A percentile compares a stretch with the other conserved stretches of the same genome.
These are phyloP conservation scores for Fusarium nelsonii DNA, from an alignment of 2,329 filamentous ascomycete genomes.

Conservation along the genomic window DNA sequence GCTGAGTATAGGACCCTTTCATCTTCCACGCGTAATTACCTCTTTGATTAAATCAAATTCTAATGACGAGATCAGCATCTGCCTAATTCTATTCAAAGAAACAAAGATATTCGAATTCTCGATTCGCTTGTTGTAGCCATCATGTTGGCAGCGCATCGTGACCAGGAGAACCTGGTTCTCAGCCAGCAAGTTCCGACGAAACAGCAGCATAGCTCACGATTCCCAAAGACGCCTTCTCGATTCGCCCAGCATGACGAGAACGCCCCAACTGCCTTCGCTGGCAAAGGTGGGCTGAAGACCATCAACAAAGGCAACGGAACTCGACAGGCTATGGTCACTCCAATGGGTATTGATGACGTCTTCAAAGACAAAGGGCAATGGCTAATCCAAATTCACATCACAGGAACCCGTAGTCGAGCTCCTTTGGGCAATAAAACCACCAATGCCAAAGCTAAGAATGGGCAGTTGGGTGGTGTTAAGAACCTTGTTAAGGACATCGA, in stretches of 20 bases:
- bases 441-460: slow-evolving; percentile 83
- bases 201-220: slow-evolving; percentile 79
- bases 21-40: slow-evolving; percentile 38
- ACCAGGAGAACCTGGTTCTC: slow-evolving; percentile 90
- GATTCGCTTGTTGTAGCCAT: slow-evolving; percentile 32
- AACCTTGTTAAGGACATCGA: slow-evolving; percentile 69
- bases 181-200: slow-evolving; percentile 80
- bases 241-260: slow-evolving; percentile 88
- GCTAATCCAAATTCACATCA: slow-evolving; percentile 17
- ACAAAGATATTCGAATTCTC: slow-evolving; percentile 20
- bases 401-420: slow-evolving; percentile 72
- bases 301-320: slow-evolving; percentile 62
- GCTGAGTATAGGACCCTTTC: slow-evolving; percentile 28
- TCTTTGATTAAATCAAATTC: slow-evolving; percentile 29
- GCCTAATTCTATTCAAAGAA: slow-evolving; percentile 20
- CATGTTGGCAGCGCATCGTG: slow-evolving; percentile 82
- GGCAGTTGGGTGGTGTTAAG: slow-evolving; percentile 75
- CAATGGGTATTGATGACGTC: slow-evolving; percentile 72
- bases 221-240: slow-evolving; percentile 85
- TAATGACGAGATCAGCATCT: slow-evolving; percentile 31
- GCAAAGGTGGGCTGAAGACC: slow-evolving; percentile 62
- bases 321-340: slow-evolving; percentile 76
- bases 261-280: slow-evolving; percentile 58
- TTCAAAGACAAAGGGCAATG: not conserved
- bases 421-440: slow-evolving; percentile 95